A percentile compares a stretch with the other conserved stretches of the same genome.
These are phyloP conservation scores for Podospora pseudocomata DNA, from an alignment of 495 filamentous ascomycete genomes.

Conservation along the genomic window DNA sequence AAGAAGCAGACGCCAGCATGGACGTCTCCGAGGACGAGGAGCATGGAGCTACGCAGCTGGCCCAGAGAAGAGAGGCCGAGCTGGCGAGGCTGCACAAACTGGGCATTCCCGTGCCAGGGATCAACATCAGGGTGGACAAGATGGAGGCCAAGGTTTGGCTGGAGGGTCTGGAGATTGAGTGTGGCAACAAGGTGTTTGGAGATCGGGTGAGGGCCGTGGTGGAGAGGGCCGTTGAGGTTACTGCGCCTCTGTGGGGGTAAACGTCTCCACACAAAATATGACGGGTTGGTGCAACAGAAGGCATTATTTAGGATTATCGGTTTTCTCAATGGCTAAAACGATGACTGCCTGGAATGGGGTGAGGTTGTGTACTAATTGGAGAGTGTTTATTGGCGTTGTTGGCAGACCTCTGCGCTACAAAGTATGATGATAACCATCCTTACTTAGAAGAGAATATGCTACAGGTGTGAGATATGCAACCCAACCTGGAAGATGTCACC, in stretches of 20 bases:
- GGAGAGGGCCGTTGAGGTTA: slow-evolving; percentile 86
- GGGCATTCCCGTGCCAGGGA: slow-evolving; percentile 82
- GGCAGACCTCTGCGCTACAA: no score
- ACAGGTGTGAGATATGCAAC: no score
- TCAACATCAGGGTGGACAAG: slow-evolving; percentile 84
- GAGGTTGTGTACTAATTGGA: no score
- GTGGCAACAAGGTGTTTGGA: slow-evolving; percentile 63
- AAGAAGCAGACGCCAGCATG: slow-evolving; percentile 39
- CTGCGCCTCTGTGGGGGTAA: slow-evolving; percentile 64
- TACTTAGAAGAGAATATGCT: no score
- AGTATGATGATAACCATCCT: no score
- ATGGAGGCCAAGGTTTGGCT: slow-evolving; percentile 86
- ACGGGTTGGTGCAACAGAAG: background rate
- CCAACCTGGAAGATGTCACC: no score
- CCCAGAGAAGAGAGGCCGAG: slow-evolving; percentile 49
- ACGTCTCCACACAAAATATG: background rate
- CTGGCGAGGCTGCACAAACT: slow-evolving; percentile 67
- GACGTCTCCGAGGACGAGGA: slow-evolving; percentile 24
- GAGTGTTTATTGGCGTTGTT: no score
- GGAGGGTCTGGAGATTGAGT: slow-evolving; percentile 86
- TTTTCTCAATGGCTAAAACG: background rate
- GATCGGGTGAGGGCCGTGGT: slow-evolving; percentile 85
- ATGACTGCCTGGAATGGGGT: background rate
- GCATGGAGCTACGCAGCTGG: slow-evolving; percentile 35
- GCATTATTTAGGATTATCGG: background rate